Base-by-base conservation (phyloP, 345 rosid species). In the Cochlearia excelsa region DNA sequence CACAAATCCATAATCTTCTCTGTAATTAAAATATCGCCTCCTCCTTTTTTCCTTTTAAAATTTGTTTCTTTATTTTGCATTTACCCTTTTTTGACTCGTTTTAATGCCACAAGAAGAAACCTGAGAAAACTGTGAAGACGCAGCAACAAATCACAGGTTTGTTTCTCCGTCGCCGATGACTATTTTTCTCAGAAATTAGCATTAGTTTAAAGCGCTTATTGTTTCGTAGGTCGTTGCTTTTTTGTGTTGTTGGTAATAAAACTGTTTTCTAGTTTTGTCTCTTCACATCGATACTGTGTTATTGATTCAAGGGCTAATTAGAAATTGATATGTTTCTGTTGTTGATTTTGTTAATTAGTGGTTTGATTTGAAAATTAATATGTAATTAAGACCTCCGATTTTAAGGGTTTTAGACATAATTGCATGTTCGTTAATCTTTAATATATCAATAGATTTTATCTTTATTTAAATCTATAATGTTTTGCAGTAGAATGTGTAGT, bases 111-210 rank as follows among this genome's bases (percentile, higher is more conserved):
- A 63, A 34, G 61, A 63, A 59, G 45, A 58, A 37, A 58, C 23
- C 70, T 38, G 70, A 65, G 49, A 66, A 70, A 45, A 64, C 34
- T 50, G 60, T 38, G 65, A 52, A 42, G 75, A 16, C 23, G 23
- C 23, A 16, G 23, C 23, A 16, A 58, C 39, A 57, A 46, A 1
- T 59, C 51, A 7, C 66, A 71, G 75, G 75, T 71, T 10, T 63
- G 50, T 53, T 0, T 44, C 23, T 16, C 23, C 23, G 23, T 16
- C 23, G 23, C 23, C 23, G 23, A 16, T 16, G 23, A 16, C 23
- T 16, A 16, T 16, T 16, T 48, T 35, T 51, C 60, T 29, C 60
- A 30, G 65, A 57, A 41, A 57, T 46, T 57, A 45, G 58, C 65
- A 44, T 2, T 29, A 49, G 31, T 54, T 63, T 9, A 16, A 16